Percentiles rank a stretch among this genome's conserved stretches.
These are phyloP conservation scores for Kodamaea lidongshanica DNA, from an alignment of 805 yeast genomes.

Conservation along the genomic window DNA sequence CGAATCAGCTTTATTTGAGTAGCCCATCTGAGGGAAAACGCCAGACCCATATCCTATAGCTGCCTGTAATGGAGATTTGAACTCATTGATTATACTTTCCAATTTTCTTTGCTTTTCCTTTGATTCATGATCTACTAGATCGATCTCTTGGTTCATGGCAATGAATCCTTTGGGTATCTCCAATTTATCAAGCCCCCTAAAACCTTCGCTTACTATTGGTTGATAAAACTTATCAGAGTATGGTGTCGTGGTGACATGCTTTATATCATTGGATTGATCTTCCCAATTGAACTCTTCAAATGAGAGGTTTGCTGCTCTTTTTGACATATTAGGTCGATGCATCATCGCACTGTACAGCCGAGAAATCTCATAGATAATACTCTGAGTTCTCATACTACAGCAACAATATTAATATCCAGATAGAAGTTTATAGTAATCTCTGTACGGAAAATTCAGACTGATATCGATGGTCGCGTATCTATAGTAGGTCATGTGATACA, in stretches of 20 bases:
- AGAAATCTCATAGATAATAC: too few relatives aligned
- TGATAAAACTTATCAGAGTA: slow-evolving; percentile 23
- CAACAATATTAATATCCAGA: too few relatives aligned
- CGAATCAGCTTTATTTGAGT: slow-evolving; percentile 14
- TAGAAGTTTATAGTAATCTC: too few relatives aligned
- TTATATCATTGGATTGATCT: slow-evolving; percentile 2
- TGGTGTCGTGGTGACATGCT: slow-evolving; percentile 11
- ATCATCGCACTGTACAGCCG: too few relatives aligned
- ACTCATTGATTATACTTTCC: slow-evolving; percentile 45
- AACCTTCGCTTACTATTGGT: slow-evolving; percentile 22
- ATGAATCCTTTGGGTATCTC: slow-evolving; percentile 12
- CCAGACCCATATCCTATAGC: slow-evolving; percentile 96
- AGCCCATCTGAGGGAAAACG: slow-evolving; percentile 65
- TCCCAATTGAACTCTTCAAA: too few relatives aligned
- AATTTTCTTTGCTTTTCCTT: slow-evolving; percentile 31
- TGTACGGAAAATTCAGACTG: too few relatives aligned
- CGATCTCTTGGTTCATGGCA: slow-evolving; percentile 13
- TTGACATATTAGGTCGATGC: too few relatives aligned
- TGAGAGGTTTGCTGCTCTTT: too few relatives aligned
- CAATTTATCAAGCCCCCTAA: slow-evolving; percentile 18
- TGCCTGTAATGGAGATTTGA: slow-evolving; percentile 66
- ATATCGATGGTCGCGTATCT: too few relatives aligned
- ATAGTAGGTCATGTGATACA: too few relatives aligned
- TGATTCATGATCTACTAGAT: slow-evolving; percentile 6
- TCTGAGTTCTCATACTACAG: too few relatives aligned